Evolutionary conservation across 192 early-diverging fungal species (phyloP).

Genomic region (Coemansia sp.): DNA sequence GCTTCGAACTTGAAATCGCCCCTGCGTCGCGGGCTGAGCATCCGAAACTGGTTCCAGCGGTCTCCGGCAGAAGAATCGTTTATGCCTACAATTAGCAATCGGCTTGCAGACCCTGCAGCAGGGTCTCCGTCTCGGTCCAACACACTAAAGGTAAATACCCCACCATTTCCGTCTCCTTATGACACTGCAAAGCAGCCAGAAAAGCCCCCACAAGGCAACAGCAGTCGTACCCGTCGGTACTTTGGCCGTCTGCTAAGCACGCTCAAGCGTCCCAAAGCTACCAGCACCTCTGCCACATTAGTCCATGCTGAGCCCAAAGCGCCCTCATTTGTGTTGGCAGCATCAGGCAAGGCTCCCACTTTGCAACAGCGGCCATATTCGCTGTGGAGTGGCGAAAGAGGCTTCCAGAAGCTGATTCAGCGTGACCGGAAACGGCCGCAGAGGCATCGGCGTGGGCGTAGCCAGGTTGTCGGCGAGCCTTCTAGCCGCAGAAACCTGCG

Average conservation of each 20-base stretch:
- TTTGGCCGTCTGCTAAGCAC: background rate
- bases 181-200: background rate
- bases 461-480: no score
- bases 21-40: slow-evolving; percentile 15
- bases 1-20: background rate
- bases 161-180: background rate
- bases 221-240: no score
- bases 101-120: background rate
- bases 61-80: background rate
- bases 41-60: slow-evolving; percentile 42
- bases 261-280: no score
- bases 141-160: slow-evolving; percentile 14
- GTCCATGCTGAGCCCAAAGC: no score
- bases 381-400: no score
- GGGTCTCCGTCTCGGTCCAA: background rate
- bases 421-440: no score
- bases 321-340: no score
- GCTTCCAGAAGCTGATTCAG: no score
- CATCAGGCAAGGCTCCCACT: no score
- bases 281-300: no score
- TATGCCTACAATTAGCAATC: background rate
- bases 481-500: slow-evolving; percentile 3
- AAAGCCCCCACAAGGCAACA: background rate
- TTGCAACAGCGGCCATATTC: no score
- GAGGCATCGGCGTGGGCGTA: no score